phyloP scores from a whole-genome alignment of 306 rosid genomes.

The Acacia acuminata region DNA sequence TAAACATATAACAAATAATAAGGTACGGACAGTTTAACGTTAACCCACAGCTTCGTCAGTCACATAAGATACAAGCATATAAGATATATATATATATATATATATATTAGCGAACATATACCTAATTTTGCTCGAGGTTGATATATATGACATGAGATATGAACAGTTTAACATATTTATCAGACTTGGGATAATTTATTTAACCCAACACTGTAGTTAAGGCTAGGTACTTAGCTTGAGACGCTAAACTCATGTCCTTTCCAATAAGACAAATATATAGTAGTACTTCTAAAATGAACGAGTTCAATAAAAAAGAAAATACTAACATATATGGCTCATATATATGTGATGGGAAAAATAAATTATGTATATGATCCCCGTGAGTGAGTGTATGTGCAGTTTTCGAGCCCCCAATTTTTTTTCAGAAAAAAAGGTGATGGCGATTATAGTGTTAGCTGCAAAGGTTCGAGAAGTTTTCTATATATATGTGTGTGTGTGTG shows the following conservation, averaged over 20 bases:
- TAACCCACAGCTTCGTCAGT: background rate
- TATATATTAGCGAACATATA: background rate
- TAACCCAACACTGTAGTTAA: too few relatives aligned
- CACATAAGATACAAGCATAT: background rate
- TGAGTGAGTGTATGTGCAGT: too few relatives aligned
- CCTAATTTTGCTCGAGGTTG: background rate
- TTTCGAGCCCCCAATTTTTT: too few relatives aligned
- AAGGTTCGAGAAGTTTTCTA: conserved; percentile 11
- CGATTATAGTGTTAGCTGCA: background rate
- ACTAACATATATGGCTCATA: too few relatives aligned
- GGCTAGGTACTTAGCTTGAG: background rate
- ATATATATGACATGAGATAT: background rate
- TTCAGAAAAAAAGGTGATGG: background rate
- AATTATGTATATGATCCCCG: too few relatives aligned
- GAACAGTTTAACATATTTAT: background rate
- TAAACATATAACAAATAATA: background rate
- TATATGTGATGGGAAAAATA: background rate
- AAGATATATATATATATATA: background rate
- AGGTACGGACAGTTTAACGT: background rate
- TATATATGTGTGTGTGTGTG: background rate
- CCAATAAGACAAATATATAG: too few relatives aligned
- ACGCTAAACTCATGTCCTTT: background rate
- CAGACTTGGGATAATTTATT: background rate
- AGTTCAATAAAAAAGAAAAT: too few relatives aligned
- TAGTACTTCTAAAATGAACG: background rate